phyloP scores from a whole-genome alignment of 148 eudicot species.

The Hydrangea macrophylla region DNA sequence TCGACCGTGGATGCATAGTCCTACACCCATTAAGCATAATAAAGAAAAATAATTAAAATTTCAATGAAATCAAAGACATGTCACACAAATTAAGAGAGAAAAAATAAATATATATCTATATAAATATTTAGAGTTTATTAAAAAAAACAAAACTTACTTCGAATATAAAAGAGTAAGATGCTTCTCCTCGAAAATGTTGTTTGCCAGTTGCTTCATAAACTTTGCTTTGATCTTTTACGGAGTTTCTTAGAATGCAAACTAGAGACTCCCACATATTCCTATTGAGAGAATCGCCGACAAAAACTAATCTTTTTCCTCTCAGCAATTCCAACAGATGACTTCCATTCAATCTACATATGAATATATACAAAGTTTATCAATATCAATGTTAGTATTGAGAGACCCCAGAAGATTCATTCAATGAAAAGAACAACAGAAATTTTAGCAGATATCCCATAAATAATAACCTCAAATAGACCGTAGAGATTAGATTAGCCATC shows the following conservation, averaged over 20 bases:
- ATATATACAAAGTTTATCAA: conserved; percentile 8
- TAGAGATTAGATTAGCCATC: no score
- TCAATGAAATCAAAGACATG: background rate
- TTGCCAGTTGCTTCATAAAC: conserved; percentile 86
- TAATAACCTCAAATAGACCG: no score
- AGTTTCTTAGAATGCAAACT: conserved; percentile 69
- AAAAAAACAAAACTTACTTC: conserved; percentile 40
- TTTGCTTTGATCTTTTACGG: conserved; percentile 57
- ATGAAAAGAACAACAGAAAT: no score
- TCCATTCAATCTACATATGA: conserved; percentile 54
- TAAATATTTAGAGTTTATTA: no score
- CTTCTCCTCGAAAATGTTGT: conserved; percentile 62
- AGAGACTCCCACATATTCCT: conserved; percentile 99
- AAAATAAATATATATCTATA: no score
- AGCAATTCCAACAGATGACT: conserved; percentile 62
- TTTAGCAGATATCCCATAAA: background rate
- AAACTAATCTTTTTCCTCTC: conserved; percentile 80
- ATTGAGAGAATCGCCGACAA: conserved; percentile 92
- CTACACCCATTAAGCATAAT: conserved; percentile 32
- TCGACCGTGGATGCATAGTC: conserved; percentile 74
- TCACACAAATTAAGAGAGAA: background rate
- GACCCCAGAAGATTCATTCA: background rate
- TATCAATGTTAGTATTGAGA: background rate
- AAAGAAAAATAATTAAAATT: background rate
- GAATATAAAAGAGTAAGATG: conserved; percentile 80